These are phyloP conservation scores for Colletotrichum lindemuthianum DNA, from an alignment of 2,329 filamentous ascomycete genomes.

Conservation along the genomic window DNA sequence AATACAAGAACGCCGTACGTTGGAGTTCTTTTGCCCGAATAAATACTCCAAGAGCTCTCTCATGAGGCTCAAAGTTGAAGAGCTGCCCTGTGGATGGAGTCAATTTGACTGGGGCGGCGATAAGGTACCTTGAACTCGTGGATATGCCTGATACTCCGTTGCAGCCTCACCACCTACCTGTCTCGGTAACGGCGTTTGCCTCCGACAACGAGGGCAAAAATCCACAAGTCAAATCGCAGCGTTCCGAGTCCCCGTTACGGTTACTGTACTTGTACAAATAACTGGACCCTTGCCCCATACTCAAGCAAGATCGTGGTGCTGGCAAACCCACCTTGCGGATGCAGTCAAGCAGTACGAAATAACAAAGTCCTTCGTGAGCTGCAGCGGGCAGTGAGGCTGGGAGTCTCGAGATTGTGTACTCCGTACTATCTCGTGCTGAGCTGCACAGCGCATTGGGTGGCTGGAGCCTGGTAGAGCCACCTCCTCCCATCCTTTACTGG, in stretches of 20 bases:
- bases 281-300: neutral
- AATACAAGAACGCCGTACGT: neutral
- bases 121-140: too few relatives aligned
- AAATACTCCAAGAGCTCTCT: too few relatives aligned
- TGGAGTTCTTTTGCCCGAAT: too few relatives aligned
- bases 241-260: neutral
- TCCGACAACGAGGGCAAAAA: constrained; percentile 6
- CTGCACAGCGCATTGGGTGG: constrained; percentile 14
- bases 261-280: neutral
- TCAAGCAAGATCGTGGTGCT: neutral
- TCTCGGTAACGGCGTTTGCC: too few relatives aligned
- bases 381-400: constrained; percentile 14
- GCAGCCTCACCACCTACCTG: too few relatives aligned
- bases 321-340: too few relatives aligned
- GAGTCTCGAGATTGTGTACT: constrained; percentile 1
- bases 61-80: too few relatives aligned
- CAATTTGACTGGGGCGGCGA: too few relatives aligned
- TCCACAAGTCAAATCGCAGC: constrained; percentile 15
- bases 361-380: too few relatives aligned
- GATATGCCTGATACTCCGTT: too few relatives aligned
- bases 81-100: too few relatives aligned
- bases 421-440: constrained; percentile 8
- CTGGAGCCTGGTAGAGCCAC: constrained; percentile 26
- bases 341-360: too few relatives aligned
- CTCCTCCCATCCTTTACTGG: constrained; percentile 8